phyloP scores from a whole-genome alignment of 768 basidiomycete species.

The Phaffia tasmanica region DNA sequence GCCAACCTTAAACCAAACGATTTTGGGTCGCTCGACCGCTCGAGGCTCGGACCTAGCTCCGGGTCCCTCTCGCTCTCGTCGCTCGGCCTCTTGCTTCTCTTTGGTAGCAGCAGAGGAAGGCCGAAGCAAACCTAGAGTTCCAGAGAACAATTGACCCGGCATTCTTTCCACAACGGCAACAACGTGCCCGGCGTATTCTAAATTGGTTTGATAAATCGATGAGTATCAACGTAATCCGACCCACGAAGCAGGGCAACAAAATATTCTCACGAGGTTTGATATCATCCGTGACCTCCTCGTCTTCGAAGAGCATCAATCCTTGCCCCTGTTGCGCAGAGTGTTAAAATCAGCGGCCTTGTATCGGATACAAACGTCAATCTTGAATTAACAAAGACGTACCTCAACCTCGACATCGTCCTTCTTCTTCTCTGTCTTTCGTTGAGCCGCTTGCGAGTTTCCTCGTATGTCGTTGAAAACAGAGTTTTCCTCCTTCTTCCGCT shows the following conservation, averaged over 20 bases:
- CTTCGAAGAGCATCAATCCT: constrained; percentile 89
- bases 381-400: constrained; percentile 21
- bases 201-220: not conserved
- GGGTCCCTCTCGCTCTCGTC: constrained; percentile 81
- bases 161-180: constrained; percentile 98
- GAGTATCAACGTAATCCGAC: not conserved
- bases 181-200: constrained; percentile 92
- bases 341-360: not conserved
- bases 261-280: constrained; percentile 55
- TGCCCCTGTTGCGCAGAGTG: constrained; percentile 48
- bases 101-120: constrained; percentile 96
- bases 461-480: constrained; percentile 76
- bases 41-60: constrained; percentile 65
- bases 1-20: constrained; percentile 84
- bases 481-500: constrained; percentile 99
- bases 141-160: constrained; percentile 97
- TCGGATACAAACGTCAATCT: not conserved
- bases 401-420: constrained; percentile 99
- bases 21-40: constrained; percentile 85
- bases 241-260: not conserved
- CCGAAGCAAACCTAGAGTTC: constrained; percentile 84
- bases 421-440: constrained; percentile 85
- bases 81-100: constrained; percentile 96
- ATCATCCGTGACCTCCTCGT: constrained; percentile 98
- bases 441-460: constrained; percentile 41